Evolutionary conservation across 192 early-diverging fungal species (phyloP).

Genomic region (Chytriomyces sp.): DNA sequence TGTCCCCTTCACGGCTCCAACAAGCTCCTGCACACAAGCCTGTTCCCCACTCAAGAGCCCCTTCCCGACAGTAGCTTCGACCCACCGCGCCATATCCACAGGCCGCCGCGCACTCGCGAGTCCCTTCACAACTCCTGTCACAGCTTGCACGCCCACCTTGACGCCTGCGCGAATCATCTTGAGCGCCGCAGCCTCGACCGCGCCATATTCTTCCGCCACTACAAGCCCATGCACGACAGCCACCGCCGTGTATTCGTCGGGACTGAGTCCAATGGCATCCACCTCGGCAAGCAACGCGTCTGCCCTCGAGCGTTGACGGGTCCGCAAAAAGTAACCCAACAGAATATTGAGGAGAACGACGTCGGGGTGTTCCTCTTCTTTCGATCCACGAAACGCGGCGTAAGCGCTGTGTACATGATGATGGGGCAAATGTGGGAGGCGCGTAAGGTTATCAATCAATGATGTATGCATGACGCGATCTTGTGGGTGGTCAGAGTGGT

Average conservation of each 20-base stretch:
- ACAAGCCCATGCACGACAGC: slow-evolving; percentile 5
- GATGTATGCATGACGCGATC: slow-evolving; percentile 15
- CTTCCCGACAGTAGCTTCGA: background rate
- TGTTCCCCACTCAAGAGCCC: background rate
- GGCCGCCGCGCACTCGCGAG: background rate
- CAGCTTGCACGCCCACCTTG: background rate
- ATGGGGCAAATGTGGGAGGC: background rate
- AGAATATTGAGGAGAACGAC: slow-evolving; percentile 15
- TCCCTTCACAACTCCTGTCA: background rate
- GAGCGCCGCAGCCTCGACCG: background rate
- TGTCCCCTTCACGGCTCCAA: background rate
- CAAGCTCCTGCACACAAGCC: background rate
- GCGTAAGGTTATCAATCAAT: background rate
- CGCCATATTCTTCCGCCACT: background rate
- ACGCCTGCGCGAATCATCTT: background rate
- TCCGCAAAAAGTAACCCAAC: background rate
- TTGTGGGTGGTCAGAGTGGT: background rate
- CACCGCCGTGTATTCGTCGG: background rate
- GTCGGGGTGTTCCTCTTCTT: background rate
- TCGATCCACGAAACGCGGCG: background rate
- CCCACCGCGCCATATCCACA: background rate
- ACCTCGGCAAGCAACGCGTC: background rate
- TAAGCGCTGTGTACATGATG: background rate
- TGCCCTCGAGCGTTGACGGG: background rate
- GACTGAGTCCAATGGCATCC: background rate